Evolutionary conservation across 2,329 filamentous ascomycete genomes (phyloP).

Genomic region (Pseudogymnoascus verrucosus): DNA sequence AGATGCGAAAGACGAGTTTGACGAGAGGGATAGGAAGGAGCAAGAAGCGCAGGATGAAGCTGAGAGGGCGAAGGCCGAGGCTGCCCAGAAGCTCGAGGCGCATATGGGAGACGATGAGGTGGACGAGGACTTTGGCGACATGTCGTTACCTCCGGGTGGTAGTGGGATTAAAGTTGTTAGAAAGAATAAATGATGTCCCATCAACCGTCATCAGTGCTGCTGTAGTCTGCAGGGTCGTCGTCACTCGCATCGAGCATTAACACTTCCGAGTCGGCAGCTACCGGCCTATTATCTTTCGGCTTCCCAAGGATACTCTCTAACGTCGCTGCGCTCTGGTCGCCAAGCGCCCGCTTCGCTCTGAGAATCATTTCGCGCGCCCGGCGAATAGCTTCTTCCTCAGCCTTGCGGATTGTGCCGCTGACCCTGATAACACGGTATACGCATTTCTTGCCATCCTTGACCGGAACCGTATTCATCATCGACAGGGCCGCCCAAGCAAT

Average conservation of each 20-base stretch:
- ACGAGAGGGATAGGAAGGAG: constrained; percentile 66
- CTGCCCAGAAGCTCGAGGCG: constrained; percentile 19
- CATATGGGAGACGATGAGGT: constrained; percentile 29
- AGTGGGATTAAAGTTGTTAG: constrained; percentile 66
- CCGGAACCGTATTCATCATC: constrained; percentile 63
- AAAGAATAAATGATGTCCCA: constrained; percentile 45
- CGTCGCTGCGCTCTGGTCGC: constrained; percentile 31
- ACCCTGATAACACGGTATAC: constrained; percentile 80
- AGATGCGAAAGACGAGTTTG: constrained; percentile 80
- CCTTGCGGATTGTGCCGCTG: constrained; percentile 87
- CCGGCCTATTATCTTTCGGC: constrained; percentile 15
- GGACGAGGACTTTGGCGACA: constrained; percentile 43
- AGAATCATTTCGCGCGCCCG: constrained; percentile 66
- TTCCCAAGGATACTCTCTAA: constrained; percentile 34
- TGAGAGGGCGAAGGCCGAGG: constrained; percentile 29
- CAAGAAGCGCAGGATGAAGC: constrained; percentile 60
- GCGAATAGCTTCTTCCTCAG: constrained; percentile 80
- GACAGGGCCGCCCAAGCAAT: constrained; percentile 86
- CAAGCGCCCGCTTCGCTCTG: constrained; percentile 48
- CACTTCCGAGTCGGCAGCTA: constrained; percentile 30
- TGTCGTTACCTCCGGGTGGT: constrained; percentile 42
- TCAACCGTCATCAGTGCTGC: constrained; percentile 36
- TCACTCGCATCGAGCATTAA: constrained; percentile 39
- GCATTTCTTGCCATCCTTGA: constrained; percentile 54
- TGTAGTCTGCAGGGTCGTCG: constrained; percentile 40